Evolutionary conservation across 441 rosid species (phyloP), one percentile per base, ranked within the genome.

Genomic region (Brassica balearica): DNA sequence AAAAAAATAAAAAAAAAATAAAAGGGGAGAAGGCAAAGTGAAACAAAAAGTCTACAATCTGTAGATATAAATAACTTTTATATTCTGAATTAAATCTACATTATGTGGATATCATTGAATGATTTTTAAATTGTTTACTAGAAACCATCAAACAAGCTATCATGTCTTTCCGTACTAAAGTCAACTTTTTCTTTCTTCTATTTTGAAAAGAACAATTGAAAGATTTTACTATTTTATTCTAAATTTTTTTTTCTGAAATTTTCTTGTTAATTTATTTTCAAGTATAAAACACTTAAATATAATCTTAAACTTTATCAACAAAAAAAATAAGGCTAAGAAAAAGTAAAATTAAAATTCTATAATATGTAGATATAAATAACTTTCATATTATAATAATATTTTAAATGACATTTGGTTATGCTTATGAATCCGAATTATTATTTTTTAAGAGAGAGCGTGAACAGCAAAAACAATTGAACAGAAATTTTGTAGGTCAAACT

Each of bases 141-240:
- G 3, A n/a, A 48, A 48, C 17, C 56, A 48, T 48, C 56, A 38
- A 48, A 48, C 56, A 48, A 5, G 17, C 5, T 48, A 48, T 48
- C 25, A 43, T 46, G 36, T 46, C 38, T 46, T 32, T 66, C 56
- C 38, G 8, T 7, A 68, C 22, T 15, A 68, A 68, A 68, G 71
- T 46, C 71, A 22, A 46, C 58, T 64, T 32, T 64, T 38, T 8
- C 2, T 38, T 38, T 34, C 46, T 38, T 38, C 46, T 38, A 38
- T 38, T 8, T 38, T 6, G 8, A 34, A 38, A 8, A 38, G 11
- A 38, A 38, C 8, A 34, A 38, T 8, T 34, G 41, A 38, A 38
- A 38, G 43, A 48, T 12, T n/a, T 38, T 11, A 48, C 46, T 1
- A 48, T 48, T 48, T 9, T 7, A 56, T 8, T 19, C 20, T 58